Percentiles rank a stretch among this genome's conserved stretches.
Conservation (phyloP, 495 filamentous ascomycete species). For the Tuber magnatum region DNA sequence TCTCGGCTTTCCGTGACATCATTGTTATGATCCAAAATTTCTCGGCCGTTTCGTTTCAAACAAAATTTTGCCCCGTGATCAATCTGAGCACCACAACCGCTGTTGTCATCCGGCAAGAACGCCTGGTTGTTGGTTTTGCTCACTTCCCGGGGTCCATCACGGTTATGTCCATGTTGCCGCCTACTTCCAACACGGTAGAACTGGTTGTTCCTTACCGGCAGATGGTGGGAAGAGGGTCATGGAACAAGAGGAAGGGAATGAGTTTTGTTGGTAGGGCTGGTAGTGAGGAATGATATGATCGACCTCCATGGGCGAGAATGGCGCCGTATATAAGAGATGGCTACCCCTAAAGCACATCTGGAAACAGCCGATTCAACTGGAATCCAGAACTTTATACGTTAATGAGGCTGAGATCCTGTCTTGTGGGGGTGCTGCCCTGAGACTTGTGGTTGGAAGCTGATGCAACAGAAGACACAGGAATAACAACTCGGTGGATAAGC, state of each 20-base stretch:
- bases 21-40: neutral
- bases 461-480: neutral
- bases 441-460: neutral
- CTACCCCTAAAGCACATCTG: neutral
- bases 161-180: neutral
- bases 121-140: neutral
- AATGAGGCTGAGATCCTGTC: neutral
- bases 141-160: neutral
- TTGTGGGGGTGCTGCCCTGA: neutral
- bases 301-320: neutral
- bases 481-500: neutral
- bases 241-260: neutral
- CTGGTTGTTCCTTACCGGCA: neutral
- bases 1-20: neutral
- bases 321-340: neutral
- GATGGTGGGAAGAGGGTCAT: neutral
- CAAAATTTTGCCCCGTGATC: slow-evolving; percentile 2
- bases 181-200: slow-evolving; percentile 2
- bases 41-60: neutral
- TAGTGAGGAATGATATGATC: neutral
- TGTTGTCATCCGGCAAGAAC: neutral
- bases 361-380: neutral
- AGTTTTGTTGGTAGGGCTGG: slow-evolving; percentile 1
- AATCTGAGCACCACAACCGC: neutral
- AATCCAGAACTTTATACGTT: neutral